These are phyloP conservation scores for Russula abietina DNA, from an alignment of 768 basidiomycete genomes.

Conservation along the genomic window DNA sequence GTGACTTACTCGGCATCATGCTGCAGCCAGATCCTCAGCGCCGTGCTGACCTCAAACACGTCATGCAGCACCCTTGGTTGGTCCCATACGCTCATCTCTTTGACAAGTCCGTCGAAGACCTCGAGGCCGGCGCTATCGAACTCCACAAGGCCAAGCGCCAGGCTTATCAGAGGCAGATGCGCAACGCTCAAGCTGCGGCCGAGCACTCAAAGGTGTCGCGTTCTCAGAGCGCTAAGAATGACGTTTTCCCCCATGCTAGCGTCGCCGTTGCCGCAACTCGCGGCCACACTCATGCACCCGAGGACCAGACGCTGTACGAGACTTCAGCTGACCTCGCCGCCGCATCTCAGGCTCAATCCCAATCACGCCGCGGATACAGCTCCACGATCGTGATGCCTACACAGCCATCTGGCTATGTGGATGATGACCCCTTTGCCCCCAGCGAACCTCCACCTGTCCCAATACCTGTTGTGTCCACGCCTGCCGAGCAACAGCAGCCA, in stretches of 20 bases:
- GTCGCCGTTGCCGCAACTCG: slow-evolving; percentile 31
- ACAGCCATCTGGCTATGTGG: slow-evolving; percentile 41
- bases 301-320: slow-evolving; percentile 47
- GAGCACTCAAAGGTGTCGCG: slow-evolving; percentile 35
- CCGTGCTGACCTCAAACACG: slow-evolving; percentile 65
- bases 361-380: slow-evolving; percentile 32
- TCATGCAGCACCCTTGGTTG: slow-evolving; percentile 91
- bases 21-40: slow-evolving; percentile 86
- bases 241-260: slow-evolving; percentile 36
- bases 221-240: slow-evolving; percentile 52
- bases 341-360: slow-evolving; percentile 28
- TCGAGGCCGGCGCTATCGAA: slow-evolving; percentile 76
- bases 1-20: slow-evolving; percentile 84
- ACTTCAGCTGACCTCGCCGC: slow-evolving; percentile 57
- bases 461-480: slow-evolving; percentile 29
- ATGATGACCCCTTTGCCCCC: slow-evolving; percentile 69
- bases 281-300: slow-evolving; percentile 43
- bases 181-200: slow-evolving; percentile 37
- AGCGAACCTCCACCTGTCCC: slow-evolving; percentile 33
- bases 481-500: slow-evolving; percentile 21
- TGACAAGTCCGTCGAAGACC: slow-evolving; percentile 63
- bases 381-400: slow-evolving; percentile 37
- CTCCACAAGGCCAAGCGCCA: slow-evolving; percentile 79
- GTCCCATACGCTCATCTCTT: slow-evolving; percentile 58
- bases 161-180: slow-evolving; percentile 78